Evolutionary conservation across 192 early-diverging fungal genomes (phyloP).

Genomic region (Coemansia sp.): DNA sequence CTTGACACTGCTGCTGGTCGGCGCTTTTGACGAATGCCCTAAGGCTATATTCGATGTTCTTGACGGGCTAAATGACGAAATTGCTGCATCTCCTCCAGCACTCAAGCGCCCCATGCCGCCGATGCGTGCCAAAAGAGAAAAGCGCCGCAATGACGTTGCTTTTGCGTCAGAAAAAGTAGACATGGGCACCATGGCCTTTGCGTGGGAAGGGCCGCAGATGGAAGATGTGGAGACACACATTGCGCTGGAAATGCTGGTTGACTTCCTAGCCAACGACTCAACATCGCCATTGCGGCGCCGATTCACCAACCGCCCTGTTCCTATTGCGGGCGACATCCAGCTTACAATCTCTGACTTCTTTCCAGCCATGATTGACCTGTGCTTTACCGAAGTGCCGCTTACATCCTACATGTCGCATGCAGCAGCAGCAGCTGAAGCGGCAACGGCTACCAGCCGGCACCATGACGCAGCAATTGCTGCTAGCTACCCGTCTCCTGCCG

Average conservation of each 20-base stretch:
- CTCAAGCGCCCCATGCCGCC: constrained; percentile 45
- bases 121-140: constrained; percentile 41
- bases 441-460: constrained; percentile 28
- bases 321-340: constrained; percentile 67
- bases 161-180: constrained; percentile 69
- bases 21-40: constrained; percentile 46
- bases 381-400: constrained; percentile 58
- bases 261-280: constrained; percentile 66
- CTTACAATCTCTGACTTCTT: constrained; percentile 58
- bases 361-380: constrained; percentile 60
- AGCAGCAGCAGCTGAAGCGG: constrained; percentile 21
- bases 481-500: constrained; percentile 43
- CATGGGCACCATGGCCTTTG: constrained; percentile 67
- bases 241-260: constrained; percentile 73
- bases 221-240: constrained; percentile 63
- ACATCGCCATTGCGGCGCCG: constrained; percentile 68
- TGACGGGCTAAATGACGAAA: constrained; percentile 26
- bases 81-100: constrained; percentile 23
- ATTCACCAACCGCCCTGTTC: constrained; percentile 71
- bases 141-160: constrained; percentile 51
- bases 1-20: constrained; percentile 66
- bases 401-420: constrained; percentile 38
- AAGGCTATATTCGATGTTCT: constrained; percentile 54
- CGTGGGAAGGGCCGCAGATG: constrained; percentile 75
- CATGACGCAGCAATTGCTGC: constrained; percentile 26